Evolutionary conservation across 2,329 filamentous ascomycete species (phyloP), one percentile per base, ranked within the genome.

Genomic region (Cladosporium cucumerinum): DNA sequence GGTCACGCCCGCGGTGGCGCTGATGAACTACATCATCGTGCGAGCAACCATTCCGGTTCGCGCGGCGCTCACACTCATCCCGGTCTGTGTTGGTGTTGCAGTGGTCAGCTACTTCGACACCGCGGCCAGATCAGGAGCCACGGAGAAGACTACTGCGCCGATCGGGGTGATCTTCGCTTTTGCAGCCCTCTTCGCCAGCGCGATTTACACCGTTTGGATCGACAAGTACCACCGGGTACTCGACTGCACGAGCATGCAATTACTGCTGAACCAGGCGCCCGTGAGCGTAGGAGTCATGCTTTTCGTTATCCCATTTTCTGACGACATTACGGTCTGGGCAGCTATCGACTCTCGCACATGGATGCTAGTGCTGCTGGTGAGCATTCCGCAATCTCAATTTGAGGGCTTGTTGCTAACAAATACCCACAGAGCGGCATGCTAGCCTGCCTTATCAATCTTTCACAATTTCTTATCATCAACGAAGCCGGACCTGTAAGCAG

Each of bases 31-130:
- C 69, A 73, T 87, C 25, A 78, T 90, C 34, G 88, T 89, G 76
- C 76, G 80, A 67, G 79, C 83, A 28, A 84, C 79, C 0, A 81
- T 90, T 12, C 86, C 87, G 7, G 75, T 75, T 51, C 77, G 78
- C 61, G 87, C 87, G 21, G 76, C 84, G 1, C 59, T 83, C 36
- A 82, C 87, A 7, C 79, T 90, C 51, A 67, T 80, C 28, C 87
- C 87, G 0, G 86, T 87, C 43, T 90, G 87, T 70, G 39, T 83
- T 0, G 88, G 88, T 43, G 87, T 90, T 5, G 87, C 82, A 36
- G 82, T 89, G 71, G 86, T 89, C 21, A 88, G 86, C 10, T 90
- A 89, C 75, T 89, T 87, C 74, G 87, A 90, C 75, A 87, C 87
- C n/a, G 79, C 68, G 21, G 62, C 70, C 23, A 58, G 63, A 6